These are phyloP conservation scores for Cucurbitaria berberidis DNA, from an alignment of 2,329 filamentous ascomycete genomes.

Conservation along the genomic window DNA sequence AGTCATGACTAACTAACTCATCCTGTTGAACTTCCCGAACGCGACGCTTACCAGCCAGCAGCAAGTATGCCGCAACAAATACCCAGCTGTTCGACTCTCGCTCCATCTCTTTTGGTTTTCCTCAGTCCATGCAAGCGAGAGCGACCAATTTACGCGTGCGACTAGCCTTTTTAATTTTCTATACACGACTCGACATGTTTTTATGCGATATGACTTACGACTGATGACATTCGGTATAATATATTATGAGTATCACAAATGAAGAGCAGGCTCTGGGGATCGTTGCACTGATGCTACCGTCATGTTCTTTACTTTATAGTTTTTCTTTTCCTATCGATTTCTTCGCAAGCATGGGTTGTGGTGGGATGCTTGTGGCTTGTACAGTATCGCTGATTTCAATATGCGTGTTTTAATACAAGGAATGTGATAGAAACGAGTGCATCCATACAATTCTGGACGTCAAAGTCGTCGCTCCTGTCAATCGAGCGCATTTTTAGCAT, in stretches of 20 bases:
- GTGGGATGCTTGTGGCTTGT: constrained; percentile 24
- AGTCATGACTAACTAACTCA: not conserved
- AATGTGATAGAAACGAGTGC: constrained; percentile 15
- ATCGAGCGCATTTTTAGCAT: not conserved
- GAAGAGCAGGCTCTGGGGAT: constrained; percentile 12
- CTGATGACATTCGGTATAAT: constrained; percentile 25
- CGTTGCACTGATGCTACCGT: constrained; percentile 14
- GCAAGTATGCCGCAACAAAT: constrained; percentile 3
- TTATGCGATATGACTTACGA: constrained; percentile 14
- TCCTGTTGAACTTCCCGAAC: constrained; percentile 1
- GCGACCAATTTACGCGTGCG: constrained; percentile 6
- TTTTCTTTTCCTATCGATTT: constrained; percentile 12
- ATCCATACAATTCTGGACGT: not conserved
- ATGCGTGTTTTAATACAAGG: constrained; percentile 20
- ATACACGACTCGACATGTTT: not conserved
- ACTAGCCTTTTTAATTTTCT: constrained; percentile 7
- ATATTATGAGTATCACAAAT: constrained; percentile 13
- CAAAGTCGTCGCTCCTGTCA: not conserved
- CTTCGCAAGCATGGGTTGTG: constrained; percentile 26
- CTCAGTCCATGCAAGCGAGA: constrained; percentile 18
- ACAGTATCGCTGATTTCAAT: constrained; percentile 23
- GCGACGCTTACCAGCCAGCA: constrained; percentile 3
- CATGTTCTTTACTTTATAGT: constrained; percentile 18
- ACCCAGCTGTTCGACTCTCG: constrained; percentile 20
- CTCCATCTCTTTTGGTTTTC: constrained; percentile 27